Percentiles rank a stretch among this genome's conserved stretches.
Evolutionary conservation across 2,329 filamentous ascomycete species (phyloP).

Genomic region (Chaetomiaceae sp.): DNA sequence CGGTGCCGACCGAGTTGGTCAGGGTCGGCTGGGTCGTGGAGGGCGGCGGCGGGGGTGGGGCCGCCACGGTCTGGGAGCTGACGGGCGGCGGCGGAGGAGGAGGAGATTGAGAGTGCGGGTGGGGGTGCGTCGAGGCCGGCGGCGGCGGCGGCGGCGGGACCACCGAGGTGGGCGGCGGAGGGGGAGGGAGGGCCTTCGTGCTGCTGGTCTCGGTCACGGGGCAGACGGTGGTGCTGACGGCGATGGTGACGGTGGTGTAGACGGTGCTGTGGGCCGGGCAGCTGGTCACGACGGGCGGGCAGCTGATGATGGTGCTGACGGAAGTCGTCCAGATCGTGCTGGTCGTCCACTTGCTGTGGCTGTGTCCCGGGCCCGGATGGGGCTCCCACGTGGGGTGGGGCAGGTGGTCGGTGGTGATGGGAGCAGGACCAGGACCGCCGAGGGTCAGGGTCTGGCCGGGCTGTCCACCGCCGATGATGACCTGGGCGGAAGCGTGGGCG

Average conservation of each 20-base stretch:
- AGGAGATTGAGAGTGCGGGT: conserved; percentile 2
- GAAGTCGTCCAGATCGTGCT: conserved; percentile 37
- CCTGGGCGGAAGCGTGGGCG: conserved; percentile 18
- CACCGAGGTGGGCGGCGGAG: conserved; percentile 13
- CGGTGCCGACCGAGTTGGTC: conserved; percentile 20
- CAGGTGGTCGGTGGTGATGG: not conserved
- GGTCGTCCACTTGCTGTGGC: conserved; percentile 33
- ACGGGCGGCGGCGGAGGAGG: conserved; percentile 12
- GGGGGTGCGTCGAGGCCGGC: not conserved
- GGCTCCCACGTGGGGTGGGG: conserved; percentile 10
- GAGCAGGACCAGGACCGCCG: no score
- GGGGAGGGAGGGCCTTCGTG: conserved; percentile 12
- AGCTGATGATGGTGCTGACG: conserved; percentile 36
- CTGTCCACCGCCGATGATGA: conserved; percentile 2
- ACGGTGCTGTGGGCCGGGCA: conserved; percentile 36
- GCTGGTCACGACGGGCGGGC: conserved; percentile 30
- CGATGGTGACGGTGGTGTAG: conserved; percentile 33
- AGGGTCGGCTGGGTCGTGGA: conserved; percentile 10
- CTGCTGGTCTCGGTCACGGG: conserved; percentile 30
- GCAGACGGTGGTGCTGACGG: conserved; percentile 40
- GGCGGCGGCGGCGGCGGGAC: conserved; percentile 6
- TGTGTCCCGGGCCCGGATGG: conserved; percentile 21
- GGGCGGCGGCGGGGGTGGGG: conserved; percentile 14
- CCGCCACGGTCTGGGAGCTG: conserved; percentile 3
- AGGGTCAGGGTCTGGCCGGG: conserved; percentile 4